These are phyloP conservation scores for Kandelia obovata DNA, from an alignment of 345 rosid species.

Conservation along the genomic window DNA sequence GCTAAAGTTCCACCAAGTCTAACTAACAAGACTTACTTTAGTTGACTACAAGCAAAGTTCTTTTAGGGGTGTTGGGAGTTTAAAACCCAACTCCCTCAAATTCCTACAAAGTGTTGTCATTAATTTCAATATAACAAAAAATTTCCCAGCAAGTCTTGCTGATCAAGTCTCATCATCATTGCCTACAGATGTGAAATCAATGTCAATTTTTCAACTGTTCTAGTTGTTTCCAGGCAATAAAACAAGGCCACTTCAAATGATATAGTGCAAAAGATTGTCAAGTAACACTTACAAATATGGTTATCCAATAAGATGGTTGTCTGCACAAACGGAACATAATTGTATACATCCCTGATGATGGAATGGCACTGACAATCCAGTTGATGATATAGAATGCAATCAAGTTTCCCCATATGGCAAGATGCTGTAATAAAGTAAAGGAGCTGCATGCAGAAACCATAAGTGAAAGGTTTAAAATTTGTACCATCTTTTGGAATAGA, in stretches of 20 bases:
- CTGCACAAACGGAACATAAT: slow-evolving; percentile 88
- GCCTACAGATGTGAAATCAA: too few species aligned
- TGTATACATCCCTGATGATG: slow-evolving; percentile 87
- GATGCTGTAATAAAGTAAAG: slow-evolving; percentile 77
- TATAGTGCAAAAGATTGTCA: background rate
- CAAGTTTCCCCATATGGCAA: slow-evolving; percentile 94
- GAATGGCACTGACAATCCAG: slow-evolving; percentile 79
- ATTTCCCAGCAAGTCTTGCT: too few species aligned
- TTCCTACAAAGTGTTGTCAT: too few species aligned
- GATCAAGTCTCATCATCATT: too few species aligned
- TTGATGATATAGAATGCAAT: slow-evolving; percentile 71
- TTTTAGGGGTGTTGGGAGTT: too few species aligned
- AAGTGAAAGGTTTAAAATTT: slow-evolving; percentile 3
- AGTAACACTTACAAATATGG: slow-evolving; percentile 63
- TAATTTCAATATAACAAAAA: too few species aligned
- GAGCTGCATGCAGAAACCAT: slow-evolving; percentile 53
- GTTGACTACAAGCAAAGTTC: too few species aligned
- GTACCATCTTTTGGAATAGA: background rate
- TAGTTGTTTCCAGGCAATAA: background rate
- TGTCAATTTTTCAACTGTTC: too few species aligned
- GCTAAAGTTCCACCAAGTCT: too few species aligned
- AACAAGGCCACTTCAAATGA: background rate
- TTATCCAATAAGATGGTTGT: slow-evolving; percentile 87
- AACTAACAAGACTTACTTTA: too few species aligned
- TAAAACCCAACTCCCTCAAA: too few species aligned